Evolutionary conservation across 441 rosid genomes (phyloP).

Genomic region (Croton setiger): DNA sequence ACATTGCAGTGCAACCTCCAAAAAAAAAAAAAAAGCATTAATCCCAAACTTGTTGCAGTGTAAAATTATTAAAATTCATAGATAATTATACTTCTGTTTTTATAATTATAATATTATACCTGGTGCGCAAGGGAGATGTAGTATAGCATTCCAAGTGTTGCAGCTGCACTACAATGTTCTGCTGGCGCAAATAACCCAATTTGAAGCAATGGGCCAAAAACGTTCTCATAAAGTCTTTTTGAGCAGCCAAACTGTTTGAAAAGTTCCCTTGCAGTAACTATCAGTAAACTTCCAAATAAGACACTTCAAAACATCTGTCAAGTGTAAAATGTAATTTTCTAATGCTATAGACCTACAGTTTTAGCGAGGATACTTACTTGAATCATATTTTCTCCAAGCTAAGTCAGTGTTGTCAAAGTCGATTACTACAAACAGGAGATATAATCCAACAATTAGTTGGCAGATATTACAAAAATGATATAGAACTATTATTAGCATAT

Average conservation of each 20-base stretch:
- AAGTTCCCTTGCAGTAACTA: slow-evolving; percentile 71
- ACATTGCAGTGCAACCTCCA: background rate
- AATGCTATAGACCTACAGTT: slow-evolving; percentile 10
- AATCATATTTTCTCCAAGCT: slow-evolving; percentile 66
- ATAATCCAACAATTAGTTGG: slow-evolving; percentile 3
- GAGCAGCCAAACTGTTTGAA: slow-evolving; percentile 59
- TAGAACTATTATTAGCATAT: background rate
- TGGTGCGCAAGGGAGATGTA: slow-evolving; percentile 53
- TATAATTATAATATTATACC: slow-evolving; percentile 24
- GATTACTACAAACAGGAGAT: slow-evolving; percentile 38
- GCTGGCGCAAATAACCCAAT: slow-evolving; percentile 59
- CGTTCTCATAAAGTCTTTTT: slow-evolving; percentile 42
- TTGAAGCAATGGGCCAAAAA: slow-evolving; percentile 52
- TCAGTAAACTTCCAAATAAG: slow-evolving; percentile 36
- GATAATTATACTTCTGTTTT: background rate
- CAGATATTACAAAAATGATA: slow-evolving; percentile 1
- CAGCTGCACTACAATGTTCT: slow-evolving; percentile 69
- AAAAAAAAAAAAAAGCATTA: too few relatives aligned
- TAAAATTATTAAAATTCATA: background rate
- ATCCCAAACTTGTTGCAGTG: too few relatives aligned
- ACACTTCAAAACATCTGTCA: slow-evolving; percentile 24
- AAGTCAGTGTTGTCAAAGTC: slow-evolving; percentile 67
- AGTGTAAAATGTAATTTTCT: slow-evolving; percentile 14
- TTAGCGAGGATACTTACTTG: slow-evolving; percentile 40
- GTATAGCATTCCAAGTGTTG: slow-evolving; percentile 48